Conservation (phyloP, 306 rosid species). For the Quercus wislizeni region DNA sequence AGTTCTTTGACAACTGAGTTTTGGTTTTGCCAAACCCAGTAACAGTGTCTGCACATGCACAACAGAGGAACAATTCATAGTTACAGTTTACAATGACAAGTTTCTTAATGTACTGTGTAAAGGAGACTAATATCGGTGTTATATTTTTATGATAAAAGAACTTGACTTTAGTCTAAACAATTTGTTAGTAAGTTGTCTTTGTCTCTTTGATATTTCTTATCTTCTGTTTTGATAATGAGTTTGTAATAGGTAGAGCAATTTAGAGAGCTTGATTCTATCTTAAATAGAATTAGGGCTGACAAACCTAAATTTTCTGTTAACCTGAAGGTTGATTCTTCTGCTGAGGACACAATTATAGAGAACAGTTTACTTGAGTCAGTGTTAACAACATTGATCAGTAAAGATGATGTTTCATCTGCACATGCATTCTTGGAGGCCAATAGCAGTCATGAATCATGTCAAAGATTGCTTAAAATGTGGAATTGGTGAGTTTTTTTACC, state of each 20-base stretch:
- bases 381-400: constrained; percentile 41
- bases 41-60: background rate
- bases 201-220: background rate
- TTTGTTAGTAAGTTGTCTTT: background rate
- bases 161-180: background rate
- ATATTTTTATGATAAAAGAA: background rate
- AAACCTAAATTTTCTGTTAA: constrained; percentile 9
- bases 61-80: background rate
- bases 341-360: constrained; percentile 38
- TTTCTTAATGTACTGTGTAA: background rate
- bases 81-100: background rate
- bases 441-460: constrained; percentile 51
- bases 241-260: constrained; percentile 8
- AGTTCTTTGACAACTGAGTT: background rate
- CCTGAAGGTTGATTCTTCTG: constrained; percentile 52
- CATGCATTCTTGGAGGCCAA: constrained; percentile 61
- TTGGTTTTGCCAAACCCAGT: background rate
- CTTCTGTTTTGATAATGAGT: constrained; percentile 1
- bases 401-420: constrained; percentile 45
- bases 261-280: constrained; percentile 7
- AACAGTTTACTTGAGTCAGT: constrained; percentile 64
- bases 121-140: background rate
- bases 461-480: constrained; percentile 65
- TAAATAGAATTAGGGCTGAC: constrained; percentile 11
- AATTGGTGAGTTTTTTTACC: constrained; percentile 46